Evolutionary conservation across 2,329 filamentous ascomycete species (phyloP).

Genomic region (Colletotrichum tabaci): DNA sequence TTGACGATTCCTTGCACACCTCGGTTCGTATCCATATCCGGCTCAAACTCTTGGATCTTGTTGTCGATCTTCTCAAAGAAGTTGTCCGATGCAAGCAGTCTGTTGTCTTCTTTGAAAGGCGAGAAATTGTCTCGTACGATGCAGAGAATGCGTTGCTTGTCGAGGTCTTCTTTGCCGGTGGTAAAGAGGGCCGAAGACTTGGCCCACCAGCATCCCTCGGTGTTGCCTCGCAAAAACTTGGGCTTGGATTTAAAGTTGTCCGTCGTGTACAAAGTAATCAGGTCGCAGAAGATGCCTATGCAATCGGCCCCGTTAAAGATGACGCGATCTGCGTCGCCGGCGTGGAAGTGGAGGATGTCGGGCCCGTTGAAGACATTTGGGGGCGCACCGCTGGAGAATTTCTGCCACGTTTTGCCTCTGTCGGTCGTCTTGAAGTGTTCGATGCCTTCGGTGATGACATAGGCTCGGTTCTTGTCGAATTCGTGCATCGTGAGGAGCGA

Average conservation of each 20-base stretch:
- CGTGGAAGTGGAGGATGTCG: conserved; percentile 81
- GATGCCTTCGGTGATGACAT: conserved; percentile 78
- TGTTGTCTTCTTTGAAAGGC: conserved; percentile 79
- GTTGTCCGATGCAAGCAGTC: conserved; percentile 84
- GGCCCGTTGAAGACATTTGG: conserved; percentile 67
- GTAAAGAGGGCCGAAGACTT: conserved; percentile 82
- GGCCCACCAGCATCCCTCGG: conserved; percentile 89
- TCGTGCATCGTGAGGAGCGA: conserved; percentile 81
- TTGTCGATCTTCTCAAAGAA: conserved; percentile 76
- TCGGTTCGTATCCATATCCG: conserved; percentile 80
- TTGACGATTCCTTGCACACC: conserved; percentile 86
- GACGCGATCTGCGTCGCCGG: conserved; percentile 85
- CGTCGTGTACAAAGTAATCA: conserved; percentile 80
- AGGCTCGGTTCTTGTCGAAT: conserved; percentile 83
- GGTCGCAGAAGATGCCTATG: conserved; percentile 73
- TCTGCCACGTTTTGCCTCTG: conserved; percentile 84
- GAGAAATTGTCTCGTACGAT: conserved; percentile 82
- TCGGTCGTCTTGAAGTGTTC: conserved; percentile 89
- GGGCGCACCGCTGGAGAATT: conserved; percentile 75
- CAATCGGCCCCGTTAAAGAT: conserved; percentile 86
- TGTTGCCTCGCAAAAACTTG: conserved; percentile 76
- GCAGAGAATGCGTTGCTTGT: conserved; percentile 83
- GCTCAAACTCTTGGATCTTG: conserved; percentile 77
- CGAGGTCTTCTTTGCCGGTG: conserved; percentile 74
- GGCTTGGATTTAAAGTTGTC: conserved; percentile 84